Conservation (phyloP, 2,329 filamentous ascomycete species). For the Nigrospora osmanthi region DNA sequence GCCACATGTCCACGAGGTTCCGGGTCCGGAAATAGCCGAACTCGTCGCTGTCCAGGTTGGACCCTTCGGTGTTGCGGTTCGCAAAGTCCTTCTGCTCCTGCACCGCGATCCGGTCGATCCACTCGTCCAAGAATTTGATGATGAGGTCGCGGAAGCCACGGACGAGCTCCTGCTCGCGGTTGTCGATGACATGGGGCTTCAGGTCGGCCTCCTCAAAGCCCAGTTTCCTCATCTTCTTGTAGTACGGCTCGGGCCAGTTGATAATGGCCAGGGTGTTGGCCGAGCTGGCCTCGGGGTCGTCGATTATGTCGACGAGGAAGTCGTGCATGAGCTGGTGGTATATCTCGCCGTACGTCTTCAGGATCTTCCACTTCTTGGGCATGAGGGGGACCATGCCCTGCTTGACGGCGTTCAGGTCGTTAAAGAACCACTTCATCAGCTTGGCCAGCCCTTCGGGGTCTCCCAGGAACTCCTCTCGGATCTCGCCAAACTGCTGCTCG, state of each 20-base stretch:
- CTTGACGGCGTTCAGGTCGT: slow-evolving; percentile 91
- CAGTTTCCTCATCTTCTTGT: slow-evolving; percentile 88
- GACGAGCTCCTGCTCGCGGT: slow-evolving; percentile 81
- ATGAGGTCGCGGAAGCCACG: slow-evolving; percentile 93
- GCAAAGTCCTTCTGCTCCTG: slow-evolving; percentile 77
- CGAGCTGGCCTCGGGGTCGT: slow-evolving; percentile 77
- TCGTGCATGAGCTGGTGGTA: slow-evolving; percentile 96
- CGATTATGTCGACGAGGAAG: slow-evolving; percentile 74
- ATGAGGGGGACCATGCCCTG: slow-evolving; percentile 86
- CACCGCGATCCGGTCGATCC: slow-evolving; percentile 87
- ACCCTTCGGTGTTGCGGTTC: slow-evolving; percentile 64
- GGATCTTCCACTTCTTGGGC: slow-evolving; percentile 95
- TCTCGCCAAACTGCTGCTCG: slow-evolving; percentile 64
- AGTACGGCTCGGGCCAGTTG: slow-evolving; percentile 93
- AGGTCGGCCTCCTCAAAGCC: slow-evolving; percentile 73
- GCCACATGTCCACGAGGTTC: slow-evolving; percentile 91
- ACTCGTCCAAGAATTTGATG: slow-evolving; percentile 91
- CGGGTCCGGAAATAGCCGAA: slow-evolving; percentile 89
- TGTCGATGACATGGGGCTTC: slow-evolving; percentile 79
- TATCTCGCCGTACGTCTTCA: slow-evolving; percentile 79
- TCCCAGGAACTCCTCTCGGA: slow-evolving; percentile 68
- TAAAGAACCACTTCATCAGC: slow-evolving; percentile 92
- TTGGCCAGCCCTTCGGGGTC: slow-evolving; percentile 82
- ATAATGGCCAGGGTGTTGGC: slow-evolving; percentile 87
- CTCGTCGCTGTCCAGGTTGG: slow-evolving; percentile 76